Evolutionary conservation across 345 rosid genomes (phyloP).

Genomic region (Pelargonium nanum): DNA sequence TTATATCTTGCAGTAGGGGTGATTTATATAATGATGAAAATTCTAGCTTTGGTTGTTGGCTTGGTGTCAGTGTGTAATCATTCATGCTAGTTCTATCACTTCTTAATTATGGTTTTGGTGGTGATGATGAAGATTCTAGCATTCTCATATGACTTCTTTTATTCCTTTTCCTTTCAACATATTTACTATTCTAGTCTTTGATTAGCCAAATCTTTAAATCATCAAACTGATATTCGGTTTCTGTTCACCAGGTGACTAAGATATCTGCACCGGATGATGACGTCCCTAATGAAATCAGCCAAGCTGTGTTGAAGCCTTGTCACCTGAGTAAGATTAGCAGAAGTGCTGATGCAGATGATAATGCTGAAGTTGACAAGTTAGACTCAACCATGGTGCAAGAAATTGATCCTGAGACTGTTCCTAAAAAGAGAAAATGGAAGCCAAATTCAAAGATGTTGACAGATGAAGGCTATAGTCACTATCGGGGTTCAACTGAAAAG

Average conservation of each 20-base stretch:
- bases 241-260: constrained; percentile 4
- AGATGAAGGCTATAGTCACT: constrained; percentile 52
- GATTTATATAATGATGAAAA: no score
- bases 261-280: constrained; percentile 7
- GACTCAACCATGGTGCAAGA: constrained; percentile 21
- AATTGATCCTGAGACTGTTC: constrained; percentile 23
- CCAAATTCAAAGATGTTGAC: constrained; percentile 58
- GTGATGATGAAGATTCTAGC: no score
- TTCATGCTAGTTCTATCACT: no score
- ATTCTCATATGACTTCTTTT: no score
- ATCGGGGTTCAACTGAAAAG: constrained; percentile 29
- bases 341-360: constrained; percentile 8
- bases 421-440: constrained; percentile 51
- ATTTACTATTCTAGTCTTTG: background rate
- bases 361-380: constrained; percentile 12
- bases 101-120: no score
- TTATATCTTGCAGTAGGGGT: no score
- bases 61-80: no score
- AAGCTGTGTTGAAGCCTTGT: constrained; percentile 13
- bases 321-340: constrained; percentile 8
- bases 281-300: constrained; percentile 15
- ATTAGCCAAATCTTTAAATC: background rate
- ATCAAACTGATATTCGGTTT: background rate
- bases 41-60: no score
- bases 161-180: no score